Conservation (phyloP, 2,329 filamentous ascomycete species). For the Fusarium torreyae region DNA sequence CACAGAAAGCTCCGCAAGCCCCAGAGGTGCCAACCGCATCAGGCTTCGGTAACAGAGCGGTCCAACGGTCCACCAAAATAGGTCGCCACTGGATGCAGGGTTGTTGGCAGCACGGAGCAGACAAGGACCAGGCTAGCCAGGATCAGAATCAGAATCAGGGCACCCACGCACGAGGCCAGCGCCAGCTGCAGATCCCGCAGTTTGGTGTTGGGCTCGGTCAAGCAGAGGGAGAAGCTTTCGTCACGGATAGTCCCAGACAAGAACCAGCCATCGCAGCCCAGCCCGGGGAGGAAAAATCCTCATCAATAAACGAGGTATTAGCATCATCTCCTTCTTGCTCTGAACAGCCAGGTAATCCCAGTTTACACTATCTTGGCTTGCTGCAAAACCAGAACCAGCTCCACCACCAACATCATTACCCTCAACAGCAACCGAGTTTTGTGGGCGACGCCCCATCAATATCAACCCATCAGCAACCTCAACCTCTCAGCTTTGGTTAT, state of each 20-base stretch:
- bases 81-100: slow-evolving; percentile 42
- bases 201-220: slow-evolving; percentile 48
- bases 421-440: slow-evolving; percentile 37
- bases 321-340: slow-evolving; percentile 34
- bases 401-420: slow-evolving; percentile 25
- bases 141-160: slow-evolving; percentile 45
- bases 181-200: slow-evolving; percentile 48
- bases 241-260: slow-evolving; percentile 27
- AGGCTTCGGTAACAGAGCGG: slow-evolving; percentile 38
- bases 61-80: slow-evolving; percentile 49
- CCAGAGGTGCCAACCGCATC: slow-evolving; percentile 44
- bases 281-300: slow-evolving; percentile 22
- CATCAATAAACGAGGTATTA: slow-evolving; percentile 31
- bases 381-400: slow-evolving; percentile 41
- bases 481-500: slow-evolving; percentile 27
- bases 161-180: slow-evolving; percentile 46
- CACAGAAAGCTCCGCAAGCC: slow-evolving; percentile 30
- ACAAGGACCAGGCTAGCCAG: slow-evolving; percentile 37
- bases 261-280: slow-evolving; percentile 31
- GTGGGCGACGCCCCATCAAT: slow-evolving; percentile 23
- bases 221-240: slow-evolving; percentile 44
- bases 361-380: slow-evolving; percentile 39
- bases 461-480: slow-evolving; percentile 31
- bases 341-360: slow-evolving; percentile 33
- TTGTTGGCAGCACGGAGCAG: slow-evolving; percentile 39